A percentile compares a stretch with the other conserved stretches of the same genome.
phyloP scores from a whole-genome alignment of 208 protist species.

The Novymonas esmeraldas region DNA sequence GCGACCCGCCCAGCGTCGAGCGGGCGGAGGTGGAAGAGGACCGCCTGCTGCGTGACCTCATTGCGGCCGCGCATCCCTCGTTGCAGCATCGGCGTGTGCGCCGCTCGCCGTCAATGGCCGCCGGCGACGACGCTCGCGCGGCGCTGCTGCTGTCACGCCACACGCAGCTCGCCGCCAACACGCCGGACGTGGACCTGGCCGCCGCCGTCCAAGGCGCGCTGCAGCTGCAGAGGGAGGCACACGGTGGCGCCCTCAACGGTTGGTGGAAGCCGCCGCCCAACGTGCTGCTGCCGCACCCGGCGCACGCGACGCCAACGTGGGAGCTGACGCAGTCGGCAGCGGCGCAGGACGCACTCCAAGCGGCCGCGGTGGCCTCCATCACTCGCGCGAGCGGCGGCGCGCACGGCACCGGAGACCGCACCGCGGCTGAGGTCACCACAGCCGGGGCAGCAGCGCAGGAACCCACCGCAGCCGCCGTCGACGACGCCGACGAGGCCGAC shows the following conservation, averaged over 20 bases:
- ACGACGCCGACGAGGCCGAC: background rate
- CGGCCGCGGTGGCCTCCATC: conserved; percentile 1
- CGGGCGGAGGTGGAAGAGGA: conserved; percentile 2
- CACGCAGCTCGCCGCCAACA: background rate
- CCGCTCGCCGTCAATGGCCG: too few species aligned
- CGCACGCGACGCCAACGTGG: conserved; percentile 10
- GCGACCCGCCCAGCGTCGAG: conserved; percentile 12
- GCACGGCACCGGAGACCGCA: too few species aligned
- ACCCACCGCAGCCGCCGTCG: background rate
- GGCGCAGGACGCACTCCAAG: conserved; percentile 23
- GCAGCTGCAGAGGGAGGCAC: conserved; percentile 7
- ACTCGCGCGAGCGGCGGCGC: background rate
- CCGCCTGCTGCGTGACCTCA: conserved; percentile 18
- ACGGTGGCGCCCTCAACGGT: conserved; percentile 10
- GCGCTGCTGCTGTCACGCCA: conserved; percentile 1
- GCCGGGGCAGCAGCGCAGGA: background rate
- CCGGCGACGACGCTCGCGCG: background rate
- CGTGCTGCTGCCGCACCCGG: conserved; percentile 32
- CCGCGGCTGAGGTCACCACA: background rate
- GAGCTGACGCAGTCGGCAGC: conserved; percentile 8
- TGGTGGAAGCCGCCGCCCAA: conserved; percentile 36
- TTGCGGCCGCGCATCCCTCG: background rate
- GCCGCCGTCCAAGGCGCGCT: conserved; percentile 6
- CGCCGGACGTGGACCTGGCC: background rate
- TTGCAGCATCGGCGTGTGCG: background rate